These are phyloP conservation scores for Metschnikowia corniflorae DNA, from an alignment of 805 yeast species.

Conservation along the genomic window DNA sequence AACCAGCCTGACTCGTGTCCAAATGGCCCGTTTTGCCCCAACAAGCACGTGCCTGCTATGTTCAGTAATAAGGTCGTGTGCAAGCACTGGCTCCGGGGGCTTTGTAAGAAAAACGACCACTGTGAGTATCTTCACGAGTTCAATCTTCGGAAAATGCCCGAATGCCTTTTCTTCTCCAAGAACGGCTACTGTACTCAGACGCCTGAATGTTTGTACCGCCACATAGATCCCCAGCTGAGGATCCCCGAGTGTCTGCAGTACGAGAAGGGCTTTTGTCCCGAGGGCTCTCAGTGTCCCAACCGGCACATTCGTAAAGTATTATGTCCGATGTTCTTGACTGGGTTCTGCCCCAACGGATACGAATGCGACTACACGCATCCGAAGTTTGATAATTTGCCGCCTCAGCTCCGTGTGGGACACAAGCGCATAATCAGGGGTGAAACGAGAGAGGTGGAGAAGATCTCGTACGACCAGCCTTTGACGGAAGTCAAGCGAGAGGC, in stretches of 20 bases:
- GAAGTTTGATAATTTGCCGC: constrained; percentile 53
- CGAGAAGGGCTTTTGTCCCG: constrained; percentile 85
- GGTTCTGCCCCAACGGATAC: constrained; percentile 90
- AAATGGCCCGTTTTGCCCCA: constrained; percentile 77
- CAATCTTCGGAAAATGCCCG: constrained; percentile 93
- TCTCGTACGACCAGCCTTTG: constrained; percentile 20
- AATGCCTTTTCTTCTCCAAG: constrained; percentile 82
- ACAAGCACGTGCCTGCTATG: constrained; percentile 69
- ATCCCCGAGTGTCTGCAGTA: constrained; percentile 87
- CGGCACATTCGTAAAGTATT: constrained; percentile 73
- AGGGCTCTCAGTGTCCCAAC: constrained; percentile 80
- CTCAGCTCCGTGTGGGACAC: constrained; percentile 19
- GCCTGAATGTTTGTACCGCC: constrained; percentile 90
- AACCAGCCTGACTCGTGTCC: constrained; percentile 70
- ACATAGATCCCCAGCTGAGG: constrained; percentile 83
- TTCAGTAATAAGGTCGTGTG: constrained; percentile 70
- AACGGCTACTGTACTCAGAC: constrained; percentile 86
- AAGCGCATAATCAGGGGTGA: constrained; percentile 18
- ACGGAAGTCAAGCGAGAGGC: constrained; percentile 36
- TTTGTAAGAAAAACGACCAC: constrained; percentile 93
- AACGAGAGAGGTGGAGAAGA: constrained; percentile 19
- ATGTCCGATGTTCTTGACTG: constrained; percentile 80
- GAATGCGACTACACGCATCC: constrained; percentile 84
- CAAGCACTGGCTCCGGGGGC: constrained; percentile 96
- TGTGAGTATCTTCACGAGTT: constrained; percentile 97